These are phyloP conservation scores for Trichoderma sp. DNA, from an alignment of 2,329 filamentous ascomycete genomes.

Conservation along the genomic window DNA sequence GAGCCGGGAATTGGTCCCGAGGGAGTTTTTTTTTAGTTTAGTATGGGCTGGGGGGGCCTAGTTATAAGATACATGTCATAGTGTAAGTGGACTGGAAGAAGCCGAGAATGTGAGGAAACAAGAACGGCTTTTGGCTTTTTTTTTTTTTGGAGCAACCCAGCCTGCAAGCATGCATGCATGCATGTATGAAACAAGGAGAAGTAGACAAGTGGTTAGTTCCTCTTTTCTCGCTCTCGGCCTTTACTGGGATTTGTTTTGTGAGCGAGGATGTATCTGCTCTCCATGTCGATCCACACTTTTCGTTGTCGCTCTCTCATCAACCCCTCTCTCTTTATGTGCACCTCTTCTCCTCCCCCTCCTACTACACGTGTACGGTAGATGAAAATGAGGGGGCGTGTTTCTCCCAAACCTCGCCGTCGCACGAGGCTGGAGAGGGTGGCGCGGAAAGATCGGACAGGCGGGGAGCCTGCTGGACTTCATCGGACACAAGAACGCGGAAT, in stretches of 20 bases:
- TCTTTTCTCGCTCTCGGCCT: not conserved
- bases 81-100: constrained; percentile 8
- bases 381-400: not conserved
- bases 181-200: constrained; percentile 5
- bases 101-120: constrained; percentile 18
- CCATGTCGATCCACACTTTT: not conserved
- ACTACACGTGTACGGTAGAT: not conserved
- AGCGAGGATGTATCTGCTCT: not conserved
- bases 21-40: not conserved
- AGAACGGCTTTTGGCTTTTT: not conserved
- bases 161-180: constrained; percentile 5
- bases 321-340: not conserved
- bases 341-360: not conserved
- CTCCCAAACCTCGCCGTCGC: not conserved
- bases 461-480: constrained; percentile 29
- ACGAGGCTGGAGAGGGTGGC: constrained; percentile 24
- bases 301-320: not conserved
- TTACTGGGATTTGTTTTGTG: not conserved
- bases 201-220: not conserved
- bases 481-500: constrained; percentile 29
- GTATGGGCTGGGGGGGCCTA: not conserved
- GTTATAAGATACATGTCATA: not conserved
- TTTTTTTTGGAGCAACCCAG: not conserved
- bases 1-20: not conserved
- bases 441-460: constrained; percentile 27